Evolutionary conservation across 768 basidiomycete species (phyloP).

Genomic region (Austroboletus eburneus): DNA sequence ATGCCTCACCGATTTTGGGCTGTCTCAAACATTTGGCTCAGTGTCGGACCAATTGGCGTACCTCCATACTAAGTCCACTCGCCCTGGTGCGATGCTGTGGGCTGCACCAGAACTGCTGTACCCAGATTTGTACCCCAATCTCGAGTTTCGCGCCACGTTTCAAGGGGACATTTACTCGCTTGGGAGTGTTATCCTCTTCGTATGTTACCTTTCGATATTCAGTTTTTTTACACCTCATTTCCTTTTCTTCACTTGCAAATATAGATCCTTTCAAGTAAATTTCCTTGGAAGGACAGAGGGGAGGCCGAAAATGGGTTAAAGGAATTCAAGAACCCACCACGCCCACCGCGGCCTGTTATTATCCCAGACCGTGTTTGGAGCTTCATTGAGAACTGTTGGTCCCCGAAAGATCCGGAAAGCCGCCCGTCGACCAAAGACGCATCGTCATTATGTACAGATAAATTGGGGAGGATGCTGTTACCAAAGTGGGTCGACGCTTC

Average conservation of each 20-base stretch:
- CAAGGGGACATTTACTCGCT: conserved; percentile 4
- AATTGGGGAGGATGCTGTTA: neutral
- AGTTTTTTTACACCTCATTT: too few relatives aligned
- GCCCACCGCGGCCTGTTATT: neutral
- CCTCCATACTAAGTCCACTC: neutral
- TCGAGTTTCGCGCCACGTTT: neutral
- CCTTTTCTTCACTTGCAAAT: neutral
- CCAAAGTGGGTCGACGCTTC: conserved; percentile 5
- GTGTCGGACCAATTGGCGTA: neutral
- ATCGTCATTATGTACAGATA: neutral
- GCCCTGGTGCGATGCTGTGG: neutral
- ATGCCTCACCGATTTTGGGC: conserved; percentile 4
- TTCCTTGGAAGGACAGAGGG: neutral
- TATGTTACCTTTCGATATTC: neutral
- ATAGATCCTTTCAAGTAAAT: conserved; percentile 3
- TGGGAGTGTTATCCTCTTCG: conserved; percentile 7
- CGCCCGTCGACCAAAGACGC: neutral
- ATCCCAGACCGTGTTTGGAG: neutral
- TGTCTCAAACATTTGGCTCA: neutral
- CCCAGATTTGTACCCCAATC: neutral
- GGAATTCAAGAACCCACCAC: neutral
- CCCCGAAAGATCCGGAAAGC: neutral
- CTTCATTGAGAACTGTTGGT: conserved; percentile 6
- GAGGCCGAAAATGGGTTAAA: neutral
- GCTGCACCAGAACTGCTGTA: conserved; percentile 6